A percentile compares a stretch with the other conserved stretches of the same genome.
Conservation (phyloP, 768 basidiomycete genomes). For the Trametes coccinea region DNA sequence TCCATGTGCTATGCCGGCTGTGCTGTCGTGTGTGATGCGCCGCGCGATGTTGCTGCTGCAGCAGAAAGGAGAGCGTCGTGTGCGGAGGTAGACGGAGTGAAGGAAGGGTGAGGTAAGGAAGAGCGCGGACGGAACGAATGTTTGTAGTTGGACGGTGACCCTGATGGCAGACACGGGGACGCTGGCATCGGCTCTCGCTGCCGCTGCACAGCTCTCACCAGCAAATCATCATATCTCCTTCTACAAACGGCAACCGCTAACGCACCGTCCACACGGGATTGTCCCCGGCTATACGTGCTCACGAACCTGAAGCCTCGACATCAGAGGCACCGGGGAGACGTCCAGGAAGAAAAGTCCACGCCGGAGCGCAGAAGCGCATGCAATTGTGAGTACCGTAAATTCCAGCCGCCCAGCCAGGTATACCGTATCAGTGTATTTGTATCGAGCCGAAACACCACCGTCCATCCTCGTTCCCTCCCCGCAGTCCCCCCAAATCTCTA, state of each 20-base stretch:
- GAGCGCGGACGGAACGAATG: background rate
- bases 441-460: background rate
- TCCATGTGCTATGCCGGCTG: conserved; percentile 53
- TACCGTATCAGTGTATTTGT: background rate
- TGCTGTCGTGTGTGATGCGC: background rate
- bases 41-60: background rate
- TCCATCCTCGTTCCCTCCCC: background rate
- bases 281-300: too few species aligned
- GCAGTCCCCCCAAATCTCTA: background rate
- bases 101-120: background rate
- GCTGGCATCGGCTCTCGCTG: background rate
- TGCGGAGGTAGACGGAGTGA: conserved; percentile 5
- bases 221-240: background rate
- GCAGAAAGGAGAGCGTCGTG: background rate
- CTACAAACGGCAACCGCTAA: too few species aligned
- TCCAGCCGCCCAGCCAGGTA: conserved; percentile 8
- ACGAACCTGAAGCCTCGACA: too few species aligned
- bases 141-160: background rate
- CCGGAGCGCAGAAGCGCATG: background rate
- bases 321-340: background rate
- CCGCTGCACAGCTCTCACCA: background rate
- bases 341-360: background rate
- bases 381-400: background rate
- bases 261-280: too few species aligned
- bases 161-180: conserved; percentile 6